Evolutionary conservation across 306 rosid genomes (phyloP), one percentile per base, ranked within the genome.

Genomic region (Glycine soja): DNA sequence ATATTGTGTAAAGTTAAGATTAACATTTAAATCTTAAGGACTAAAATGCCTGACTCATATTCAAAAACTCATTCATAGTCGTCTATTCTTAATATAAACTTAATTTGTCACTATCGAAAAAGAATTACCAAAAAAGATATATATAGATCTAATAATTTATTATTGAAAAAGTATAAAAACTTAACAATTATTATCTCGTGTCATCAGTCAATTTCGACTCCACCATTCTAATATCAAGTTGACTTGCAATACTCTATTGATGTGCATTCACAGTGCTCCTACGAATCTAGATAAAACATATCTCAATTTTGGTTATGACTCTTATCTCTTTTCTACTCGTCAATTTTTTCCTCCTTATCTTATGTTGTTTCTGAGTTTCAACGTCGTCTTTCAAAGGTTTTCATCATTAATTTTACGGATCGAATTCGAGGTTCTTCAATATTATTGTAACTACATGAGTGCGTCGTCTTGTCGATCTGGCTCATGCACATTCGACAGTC

Each of bases 361-460:
- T 62, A 56, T 24, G 9, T 32, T 43, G 19, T 56, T 52, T 78
- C 24, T n/a, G 14, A 65, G 32, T 42, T 72, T 65, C 42, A 66
- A 34, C 15, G 3, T 19, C 6, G 43, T 38, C 40, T n/a, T 63
- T 75, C 51, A 50, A 70, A 71, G 65, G 19, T 79, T 73, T 57
- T 74, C 77, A 75, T 24, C 30, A 24, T 70, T 66, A 24, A 45
- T 82, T 86, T 78, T 64, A 64, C 77, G 15, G 8, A 36, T 36
- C 40, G 40, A 63, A 48, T 13, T 74, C 24, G 1, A 54, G 14
- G 47, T 42, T 74, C 61, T 42, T 74, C 61, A 72, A 11, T 36
- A 36, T 3, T 18, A 54, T 64, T 81, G 34, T 66, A 77, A 73
- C 46, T 16, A 38, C 54, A 46, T 4, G 64, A 46, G 58, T 61